phyloP scores from a whole-genome alignment of 2,329 filamentous ascomycete species.

The Epichloe amarillans region DNA sequence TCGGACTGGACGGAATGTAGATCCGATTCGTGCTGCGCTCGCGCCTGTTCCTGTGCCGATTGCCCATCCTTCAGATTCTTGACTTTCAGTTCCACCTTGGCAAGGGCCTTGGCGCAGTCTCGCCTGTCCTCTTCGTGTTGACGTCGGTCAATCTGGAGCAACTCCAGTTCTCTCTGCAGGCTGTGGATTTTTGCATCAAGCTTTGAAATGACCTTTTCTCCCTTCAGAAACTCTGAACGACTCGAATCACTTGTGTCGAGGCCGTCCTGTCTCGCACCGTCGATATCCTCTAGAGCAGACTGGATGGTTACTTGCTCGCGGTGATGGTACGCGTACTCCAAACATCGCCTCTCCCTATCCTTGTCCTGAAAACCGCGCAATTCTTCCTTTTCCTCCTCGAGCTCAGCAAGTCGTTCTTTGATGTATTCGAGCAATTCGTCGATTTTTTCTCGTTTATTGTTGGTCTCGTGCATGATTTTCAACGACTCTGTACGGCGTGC shows the following conservation, averaged over 20 bases:
- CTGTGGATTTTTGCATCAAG: constrained; percentile 70
- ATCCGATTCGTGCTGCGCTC: constrained; percentile 56
- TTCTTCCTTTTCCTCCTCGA: constrained; percentile 97
- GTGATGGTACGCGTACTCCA: constrained; percentile 91
- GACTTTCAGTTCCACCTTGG: constrained; percentile 74
- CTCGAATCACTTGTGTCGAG: constrained; percentile 76
- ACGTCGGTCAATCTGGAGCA: constrained; percentile 69
- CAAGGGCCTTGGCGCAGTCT: constrained; percentile 64
- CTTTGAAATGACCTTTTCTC: constrained; percentile 64
- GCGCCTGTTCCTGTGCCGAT: constrained; percentile 60
- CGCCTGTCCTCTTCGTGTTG: constrained; percentile 85
- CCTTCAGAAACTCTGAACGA: constrained; percentile 59
- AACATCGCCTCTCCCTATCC: constrained; percentile 77
- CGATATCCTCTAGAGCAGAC: constrained; percentile 66
- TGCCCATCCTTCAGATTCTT: constrained; percentile 77
- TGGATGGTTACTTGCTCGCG: constrained; percentile 73
- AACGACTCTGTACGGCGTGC: constrained; percentile 78
- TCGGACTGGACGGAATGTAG: constrained; percentile 58
- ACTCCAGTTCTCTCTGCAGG: constrained; percentile 68
- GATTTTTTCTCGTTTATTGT: constrained; percentile 88
- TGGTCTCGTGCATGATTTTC: constrained; percentile 95
- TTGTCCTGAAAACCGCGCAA: constrained; percentile 88
- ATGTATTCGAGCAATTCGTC: constrained; percentile 87
- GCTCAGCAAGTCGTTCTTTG: constrained; percentile 72
- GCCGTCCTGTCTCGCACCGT: constrained; percentile 67